phyloP scores from a whole-genome alignment of 164 flowering plant species.

The Pachysandra terminalis region DNA sequence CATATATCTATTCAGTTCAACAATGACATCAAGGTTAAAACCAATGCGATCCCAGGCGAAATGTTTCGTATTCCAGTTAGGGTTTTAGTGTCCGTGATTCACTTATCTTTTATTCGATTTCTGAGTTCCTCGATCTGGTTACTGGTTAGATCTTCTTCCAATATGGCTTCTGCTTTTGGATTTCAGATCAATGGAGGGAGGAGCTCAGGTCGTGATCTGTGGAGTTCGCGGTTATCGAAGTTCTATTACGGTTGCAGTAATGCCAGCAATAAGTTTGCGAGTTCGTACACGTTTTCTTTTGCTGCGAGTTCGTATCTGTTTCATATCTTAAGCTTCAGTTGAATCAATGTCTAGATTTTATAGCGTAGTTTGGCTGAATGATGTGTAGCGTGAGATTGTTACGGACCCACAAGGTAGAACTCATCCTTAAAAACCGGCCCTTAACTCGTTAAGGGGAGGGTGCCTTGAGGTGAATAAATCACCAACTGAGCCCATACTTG shows the following conservation, averaged over 20 bases:
- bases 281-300: too few relatives aligned
- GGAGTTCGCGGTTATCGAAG: slow-evolving; percentile 53
- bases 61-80: slow-evolving; percentile 47
- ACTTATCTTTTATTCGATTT: not conserved
- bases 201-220: slow-evolving; percentile 43
- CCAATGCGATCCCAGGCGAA: slow-evolving; percentile 12
- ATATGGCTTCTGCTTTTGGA: not conserved
- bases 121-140: not conserved
- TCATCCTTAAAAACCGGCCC: too few relatives aligned
- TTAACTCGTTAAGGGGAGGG: too few relatives aligned
- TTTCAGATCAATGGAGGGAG: slow-evolving; percentile 44
- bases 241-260: slow-evolving; percentile 72
- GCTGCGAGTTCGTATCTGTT: slow-evolving; percentile 36
- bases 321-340: not conserved
- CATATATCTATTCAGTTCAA: slow-evolving; percentile 15
- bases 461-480: too few relatives aligned
- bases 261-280: slow-evolving; percentile 45
- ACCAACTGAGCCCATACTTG: too few relatives aligned
- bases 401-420: too few relatives aligned
- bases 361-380: too few relatives aligned
- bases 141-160: slow-evolving; percentile 10
- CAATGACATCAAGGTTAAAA: slow-evolving; percentile 11
- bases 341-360: not conserved
- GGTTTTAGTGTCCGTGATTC: too few relatives aligned
- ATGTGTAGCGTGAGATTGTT: too few relatives aligned